Base-by-base conservation (phyloP, 495 filamentous ascomycete genomes). In the Annulohypoxylon maeteangense region DNA sequence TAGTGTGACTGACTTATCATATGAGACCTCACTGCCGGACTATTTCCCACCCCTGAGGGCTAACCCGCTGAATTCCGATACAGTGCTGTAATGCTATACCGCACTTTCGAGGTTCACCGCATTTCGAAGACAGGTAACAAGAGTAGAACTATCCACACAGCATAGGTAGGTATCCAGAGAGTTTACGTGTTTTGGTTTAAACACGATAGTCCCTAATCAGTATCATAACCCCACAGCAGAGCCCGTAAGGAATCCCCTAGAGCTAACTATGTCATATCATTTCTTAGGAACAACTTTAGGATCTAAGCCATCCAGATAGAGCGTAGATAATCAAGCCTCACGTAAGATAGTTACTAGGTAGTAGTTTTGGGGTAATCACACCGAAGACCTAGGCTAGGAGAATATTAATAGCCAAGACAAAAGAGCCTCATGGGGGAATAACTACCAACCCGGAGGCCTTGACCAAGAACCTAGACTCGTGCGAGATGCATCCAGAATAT, bases 341-440 rank as follows among this genome's bases (percentile, higher is more conserved):
- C 65, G 53, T 72, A 64, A 72, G 64, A 63, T 60, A 12, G n/a
- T n/a, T n/a, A n/a, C n/a, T n/a, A n/a, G n/a, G n/a, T n/a, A n/a
- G n/a, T n/a, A n/a, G 3, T 16, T 32, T 38, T 45, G 14, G 14
- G 40, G 7, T 55, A 14, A 38, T 40, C 31, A 6, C 36, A 60
- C 16, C 32, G 53, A 42, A 2, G n/a, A 40, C 3, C 12, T 27
- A 20, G 20, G 12, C 22, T 27, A 20, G 20, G 12, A n/a, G 14
- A 10, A 23, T 66, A 66, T 8, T 56, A 53, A 61, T 53, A 38
- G 48, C n/a, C 48, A 44, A 44, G 27, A n/a, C 11, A 34, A 53
- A 22, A 45, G 60, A 72, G 64, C 60, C 36, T 61, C 64, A 64
- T 31, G 6, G 40, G 54, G 64, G 54, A 68, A 22, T 68, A 65